These are phyloP conservation scores for Sporobolomyces roseus DNA, from an alignment of 768 basidiomycete species.

Conservation along the genomic window DNA sequence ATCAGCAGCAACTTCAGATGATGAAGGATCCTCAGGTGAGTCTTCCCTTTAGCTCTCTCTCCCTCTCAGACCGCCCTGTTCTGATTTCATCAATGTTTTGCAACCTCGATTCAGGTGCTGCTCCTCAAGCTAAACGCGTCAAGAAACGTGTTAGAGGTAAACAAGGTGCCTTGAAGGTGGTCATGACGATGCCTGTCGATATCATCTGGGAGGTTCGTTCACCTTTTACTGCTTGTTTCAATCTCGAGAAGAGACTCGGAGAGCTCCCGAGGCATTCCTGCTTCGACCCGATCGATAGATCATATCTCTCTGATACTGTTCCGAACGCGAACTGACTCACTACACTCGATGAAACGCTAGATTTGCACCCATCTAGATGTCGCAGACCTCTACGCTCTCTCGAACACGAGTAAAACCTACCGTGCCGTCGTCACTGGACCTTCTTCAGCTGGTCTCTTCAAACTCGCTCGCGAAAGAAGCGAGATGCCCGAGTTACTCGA, in stretches of 20 bases:
- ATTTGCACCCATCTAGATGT: slow-evolving; percentile 15
- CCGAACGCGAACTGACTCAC: background rate
- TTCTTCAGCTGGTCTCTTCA: background rate
- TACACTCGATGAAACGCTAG: background rate
- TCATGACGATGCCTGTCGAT: slow-evolving; percentile 16
- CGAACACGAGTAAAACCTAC: slow-evolving; percentile 12
- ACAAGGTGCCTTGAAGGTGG: background rate
- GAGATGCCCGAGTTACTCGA: slow-evolving; percentile 21
- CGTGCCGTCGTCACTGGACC: slow-evolving; percentile 20
- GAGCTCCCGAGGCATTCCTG: background rate
- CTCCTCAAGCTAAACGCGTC: background rate
- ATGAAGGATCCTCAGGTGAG: too few species aligned
- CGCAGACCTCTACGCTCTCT: slow-evolving; percentile 2
- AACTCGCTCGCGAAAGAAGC: background rate
- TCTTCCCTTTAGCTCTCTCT: too few species aligned
- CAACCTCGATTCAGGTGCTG: too few species aligned
- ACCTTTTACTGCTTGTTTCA: background rate
- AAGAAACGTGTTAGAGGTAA: slow-evolving; percentile 3
- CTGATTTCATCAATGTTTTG: too few species aligned
- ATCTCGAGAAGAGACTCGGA: background rate
- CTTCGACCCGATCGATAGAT: slow-evolving; percentile 17
- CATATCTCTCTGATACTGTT: background rate
- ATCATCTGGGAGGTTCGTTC: slow-evolving; percentile 13
- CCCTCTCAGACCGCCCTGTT: too few species aligned
- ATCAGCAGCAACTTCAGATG: too few species aligned